Base-by-base conservation (phyloP, 495 filamentous ascomycete genomes). In the Aspergillus taichungensis region DNA sequence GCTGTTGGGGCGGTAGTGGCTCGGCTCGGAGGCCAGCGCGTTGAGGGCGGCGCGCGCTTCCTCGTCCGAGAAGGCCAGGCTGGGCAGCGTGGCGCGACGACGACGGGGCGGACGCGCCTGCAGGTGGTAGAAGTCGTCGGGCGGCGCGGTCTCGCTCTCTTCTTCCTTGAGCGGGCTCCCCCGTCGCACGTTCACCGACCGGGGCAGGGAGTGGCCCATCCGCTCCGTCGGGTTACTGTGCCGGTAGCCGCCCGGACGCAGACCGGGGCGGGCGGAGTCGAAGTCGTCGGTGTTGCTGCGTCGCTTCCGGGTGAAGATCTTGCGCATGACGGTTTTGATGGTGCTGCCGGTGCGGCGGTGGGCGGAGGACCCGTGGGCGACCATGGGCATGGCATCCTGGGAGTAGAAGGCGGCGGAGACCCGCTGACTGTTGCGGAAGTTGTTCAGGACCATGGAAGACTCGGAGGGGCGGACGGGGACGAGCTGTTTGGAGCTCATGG, bases 321-420 rank as follows among this genome's bases (percentile, higher is more conserved):
- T 73, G 33, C 65, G 63, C 69, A 73, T 73, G 8, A 73, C 69
- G 2, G 65, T 71, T 44, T 69, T 71, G 35, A 71, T 43, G 1
- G 69, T 69, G 43, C 67, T 73, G 8, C 63, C 69, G 0, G 63
- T 68, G 7, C 69, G 65, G 24, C 69, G 69, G 58, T 67, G 34
- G 55, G 62, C 14, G 57, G 58, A 44, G 50, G 41, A 33, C 43
- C 61, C 27, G 50, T 63, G 45, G 12, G 49, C 57, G 50, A 57
- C 48, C 49, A 32, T 53, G 35, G 57, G 42, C 24, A 42, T 46
- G 12, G 50, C 35, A 9, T 65, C 63, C 9, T 46, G 32, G 8
- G 44, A 40, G 33, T 46, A 49, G 3, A 52, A 36, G 10, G 34
- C 34, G 10, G 43, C 31, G 9, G 39, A 38, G 14, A 40, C 38